phyloP scores from a whole-genome alignment of 805 yeast genomes.

The Monosporozyma yasuniensis region DNA sequence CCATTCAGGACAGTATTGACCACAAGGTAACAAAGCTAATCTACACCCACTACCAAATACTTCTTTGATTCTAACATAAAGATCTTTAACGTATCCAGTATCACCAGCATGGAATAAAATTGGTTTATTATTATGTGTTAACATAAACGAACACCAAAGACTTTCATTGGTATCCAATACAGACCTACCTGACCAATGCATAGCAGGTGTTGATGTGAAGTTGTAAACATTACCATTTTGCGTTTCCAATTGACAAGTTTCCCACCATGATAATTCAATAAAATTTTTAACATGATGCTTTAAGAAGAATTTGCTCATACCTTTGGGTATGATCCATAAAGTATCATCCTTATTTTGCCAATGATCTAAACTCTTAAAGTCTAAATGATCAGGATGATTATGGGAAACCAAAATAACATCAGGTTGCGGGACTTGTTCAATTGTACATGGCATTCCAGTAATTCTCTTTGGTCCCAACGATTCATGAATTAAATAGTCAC shows the following conservation, averaged over 20 bases:
- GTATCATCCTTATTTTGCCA: constrained; percentile 19
- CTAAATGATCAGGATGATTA: constrained; percentile 93
- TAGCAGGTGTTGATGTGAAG: constrained; percentile 82
- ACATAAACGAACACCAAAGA: constrained; percentile 81
- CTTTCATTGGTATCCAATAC: constrained; percentile 73
- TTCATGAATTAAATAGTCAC: constrained; percentile 51
- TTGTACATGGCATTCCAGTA: constrained; percentile 61
- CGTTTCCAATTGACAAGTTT: constrained; percentile 37
- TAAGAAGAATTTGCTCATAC: constrained; percentile 53
- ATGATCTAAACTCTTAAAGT: constrained; percentile 44
- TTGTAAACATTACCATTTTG: constrained; percentile 48
- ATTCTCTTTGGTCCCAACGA: constrained; percentile 76
- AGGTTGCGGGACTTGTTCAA: constrained; percentile 56
- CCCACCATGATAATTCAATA: constrained; percentile 93
- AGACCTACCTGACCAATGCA: constrained; percentile 93
- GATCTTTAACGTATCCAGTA: constrained; percentile 75
- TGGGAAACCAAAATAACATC: constrained; percentile 78
- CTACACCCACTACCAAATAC: constrained; percentile 50
- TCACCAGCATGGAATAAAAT: constrained; percentile 89
- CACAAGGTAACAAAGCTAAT: constrained; percentile 79
- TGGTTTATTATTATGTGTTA: constrained; percentile 59
- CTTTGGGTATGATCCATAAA: constrained; percentile 87
- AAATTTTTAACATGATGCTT: constrained; percentile 51
- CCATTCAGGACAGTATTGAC: constrained; percentile 93
- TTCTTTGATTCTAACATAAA: constrained; percentile 58